Base-by-base conservation (phyloP, 306 rosid genomes). In the Gleditsia sinensis region DNA sequence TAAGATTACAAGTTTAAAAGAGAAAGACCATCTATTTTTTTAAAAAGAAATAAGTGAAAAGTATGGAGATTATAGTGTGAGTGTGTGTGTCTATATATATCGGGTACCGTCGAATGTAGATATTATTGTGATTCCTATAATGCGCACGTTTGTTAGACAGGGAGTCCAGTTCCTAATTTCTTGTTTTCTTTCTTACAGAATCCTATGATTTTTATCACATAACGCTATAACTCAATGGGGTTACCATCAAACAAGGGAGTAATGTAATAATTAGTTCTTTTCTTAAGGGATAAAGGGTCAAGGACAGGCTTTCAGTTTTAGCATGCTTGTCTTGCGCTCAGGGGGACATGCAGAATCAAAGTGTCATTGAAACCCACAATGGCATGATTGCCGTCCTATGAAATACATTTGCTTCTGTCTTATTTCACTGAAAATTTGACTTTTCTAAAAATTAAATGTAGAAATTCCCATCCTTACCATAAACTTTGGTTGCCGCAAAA, bases 321-420 rank as follows among this genome's bases (percentile, higher is more conserved):
- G 67, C 46, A 63, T 3, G 82, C 77, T 30, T 78, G 72, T 40
- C 63, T 56, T 19, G 23, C 49, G 34, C 43, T 40, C 8, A 16
- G 5, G 49, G 61, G 40, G 60, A 64, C 74, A 72, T 24, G 16
- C 48, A 23, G 48, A 67, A 23, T 51, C 20, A 30, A 33, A 50
- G 37, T 24, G 30, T 21, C 25, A 77, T 2, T 32, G 10, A 37
- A 67, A 12, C 5, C 39, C 61, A 33, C 71, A 37, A 0, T 5
- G 56, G 48, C 78, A 61, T 71, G 16, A 70, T 78, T 51, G 3
- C 13, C 16, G 11, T 12, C 48, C 19, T 46, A 17, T 46, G 12
- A 59, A 60, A 32, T 1, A 10, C 46, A 2, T 19, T 34, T 12
- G 16, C 17, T 71, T 34, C 37, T 13, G 40, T 9, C 21, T 13